phyloP scores from a whole-genome alignment of 331 rosid species.

The Quercus tomentella region DNA sequence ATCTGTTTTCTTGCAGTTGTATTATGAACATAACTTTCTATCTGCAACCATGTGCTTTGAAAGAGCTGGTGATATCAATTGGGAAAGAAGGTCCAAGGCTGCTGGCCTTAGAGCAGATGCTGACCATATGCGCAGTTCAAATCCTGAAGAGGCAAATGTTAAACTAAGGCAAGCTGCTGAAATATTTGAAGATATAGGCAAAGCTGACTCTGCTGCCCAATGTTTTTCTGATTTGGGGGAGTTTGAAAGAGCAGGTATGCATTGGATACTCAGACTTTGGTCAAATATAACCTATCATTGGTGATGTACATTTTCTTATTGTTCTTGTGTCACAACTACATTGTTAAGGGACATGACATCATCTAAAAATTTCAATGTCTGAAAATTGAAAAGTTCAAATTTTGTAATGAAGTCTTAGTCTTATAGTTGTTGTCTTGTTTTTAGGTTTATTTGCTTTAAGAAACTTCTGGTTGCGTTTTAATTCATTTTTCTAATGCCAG shows the following conservation, averaged over 20 bases:
- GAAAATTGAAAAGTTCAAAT: no score
- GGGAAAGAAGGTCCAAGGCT: conserved; percentile 73
- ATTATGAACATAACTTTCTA: conserved; percentile 50
- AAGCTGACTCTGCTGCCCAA: conserved; percentile 56
- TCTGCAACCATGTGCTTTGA: conserved; percentile 77
- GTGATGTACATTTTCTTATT: background rate
- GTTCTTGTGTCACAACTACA: no score
- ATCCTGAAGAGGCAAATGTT: conserved; percentile 45
- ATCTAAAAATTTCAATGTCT: no score
- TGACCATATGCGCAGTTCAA: conserved; percentile 25
- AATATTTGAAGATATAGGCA: conserved; percentile 62
- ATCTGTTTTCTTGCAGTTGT: conserved; percentile 36
- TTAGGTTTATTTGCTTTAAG: no score
- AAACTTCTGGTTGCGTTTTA: no score
- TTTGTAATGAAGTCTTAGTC: no score
- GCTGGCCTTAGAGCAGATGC: conserved; percentile 61
- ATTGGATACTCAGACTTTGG: background rate
- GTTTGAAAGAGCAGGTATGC: conserved; percentile 61
- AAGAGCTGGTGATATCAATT: conserved; percentile 58
- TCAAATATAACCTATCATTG: background rate
- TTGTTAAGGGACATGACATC: no score
- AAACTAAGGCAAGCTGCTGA: conserved; percentile 69
- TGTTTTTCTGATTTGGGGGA: conserved; percentile 68
- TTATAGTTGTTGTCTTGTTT: no score
- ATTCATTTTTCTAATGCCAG: no score